phyloP scores from a whole-genome alignment of 2,329 filamentous ascomycete genomes.

The Calonectria pseudoturangicola region DNA sequence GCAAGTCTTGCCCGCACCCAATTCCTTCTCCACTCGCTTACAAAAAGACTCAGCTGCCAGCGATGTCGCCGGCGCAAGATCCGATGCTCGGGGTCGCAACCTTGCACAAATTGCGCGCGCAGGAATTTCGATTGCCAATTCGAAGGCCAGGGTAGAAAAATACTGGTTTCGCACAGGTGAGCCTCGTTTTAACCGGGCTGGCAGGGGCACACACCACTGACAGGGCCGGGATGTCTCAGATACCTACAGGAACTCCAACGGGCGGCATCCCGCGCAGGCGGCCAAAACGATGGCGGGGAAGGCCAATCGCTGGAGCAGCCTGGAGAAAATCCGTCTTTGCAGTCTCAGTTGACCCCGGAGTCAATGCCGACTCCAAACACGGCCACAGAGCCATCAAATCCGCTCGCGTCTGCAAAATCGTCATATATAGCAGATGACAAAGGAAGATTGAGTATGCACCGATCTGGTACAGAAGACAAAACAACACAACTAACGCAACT shows the following conservation, averaged over 20 bases:
- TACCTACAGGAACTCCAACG: slow-evolving; percentile 36
- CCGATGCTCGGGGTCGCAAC: slow-evolving; percentile 36
- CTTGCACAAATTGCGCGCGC: slow-evolving; percentile 35
- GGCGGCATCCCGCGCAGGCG: slow-evolving; percentile 16
- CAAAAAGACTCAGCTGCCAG: slow-evolving; percentile 25
- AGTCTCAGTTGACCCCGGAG: slow-evolving; percentile 17
- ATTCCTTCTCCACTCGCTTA: slow-evolving; percentile 2
- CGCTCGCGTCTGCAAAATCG: slow-evolving; percentile 33
- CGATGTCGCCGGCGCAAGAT: slow-evolving; percentile 38
- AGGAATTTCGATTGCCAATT: slow-evolving; percentile 34
- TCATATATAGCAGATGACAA: slow-evolving; percentile 34
- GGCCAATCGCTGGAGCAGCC: background rate
- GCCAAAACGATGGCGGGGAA: background rate
- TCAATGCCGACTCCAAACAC: slow-evolving; percentile 36
- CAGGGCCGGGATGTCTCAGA: slow-evolving; percentile 7
- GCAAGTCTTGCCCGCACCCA: slow-evolving; percentile 5
- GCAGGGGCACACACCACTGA: slow-evolving; percentile 10
- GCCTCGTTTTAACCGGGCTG: background rate
- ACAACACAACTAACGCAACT: background rate
- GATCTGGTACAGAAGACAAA: background rate
- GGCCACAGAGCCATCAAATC: slow-evolving; percentile 33
- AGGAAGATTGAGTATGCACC: slow-evolving; percentile 28
- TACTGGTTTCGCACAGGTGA: slow-evolving; percentile 36
- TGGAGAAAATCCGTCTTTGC: slow-evolving; percentile 13
- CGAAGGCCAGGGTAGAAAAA: slow-evolving; percentile 30